Evolutionary conservation across 805 yeast genomes (phyloP).

Genomic region (Starmerella khaoyaiensis): DNA sequence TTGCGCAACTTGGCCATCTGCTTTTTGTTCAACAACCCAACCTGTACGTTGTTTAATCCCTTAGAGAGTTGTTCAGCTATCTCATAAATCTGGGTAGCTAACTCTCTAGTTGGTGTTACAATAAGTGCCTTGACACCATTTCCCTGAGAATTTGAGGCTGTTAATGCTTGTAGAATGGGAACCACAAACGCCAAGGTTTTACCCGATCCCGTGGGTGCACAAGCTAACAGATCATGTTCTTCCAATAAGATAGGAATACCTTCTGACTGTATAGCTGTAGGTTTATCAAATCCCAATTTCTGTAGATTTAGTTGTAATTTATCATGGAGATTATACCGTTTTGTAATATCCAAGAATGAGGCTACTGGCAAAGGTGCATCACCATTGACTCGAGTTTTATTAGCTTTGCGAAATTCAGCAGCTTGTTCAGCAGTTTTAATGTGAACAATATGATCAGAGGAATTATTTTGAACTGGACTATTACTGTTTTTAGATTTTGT

Average conservation of each 20-base stretch:
- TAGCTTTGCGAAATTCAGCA: slow-evolving; percentile 40
- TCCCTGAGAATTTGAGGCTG: slow-evolving; percentile 10
- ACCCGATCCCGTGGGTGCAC: slow-evolving; percentile 99
- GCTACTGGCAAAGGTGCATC: slow-evolving; percentile 88
- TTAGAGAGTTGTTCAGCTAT: slow-evolving; percentile 48
- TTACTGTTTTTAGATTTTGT: slow-evolving; percentile 1
- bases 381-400: slow-evolving; percentile 64
- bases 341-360: slow-evolving; percentile 66
- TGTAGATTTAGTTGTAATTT: slow-evolving; percentile 49
- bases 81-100: slow-evolving; percentile 71
- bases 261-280: slow-evolving; percentile 90
- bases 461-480: background rate
- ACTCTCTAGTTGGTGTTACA: slow-evolving; percentile 88
- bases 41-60: slow-evolving; percentile 44
- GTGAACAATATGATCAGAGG: slow-evolving; percentile 10
- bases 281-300: slow-evolving; percentile 60
- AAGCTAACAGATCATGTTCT: slow-evolving; percentile 68
- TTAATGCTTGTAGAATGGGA: slow-evolving; percentile 56
- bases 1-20: slow-evolving; percentile 51
- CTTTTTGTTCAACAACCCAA: slow-evolving; percentile 59
- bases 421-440: slow-evolving; percentile 51
- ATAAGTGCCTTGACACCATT: slow-evolving; percentile 58
- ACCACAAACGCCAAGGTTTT: slow-evolving; percentile 82
- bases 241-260: slow-evolving; percentile 63
- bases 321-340: slow-evolving; percentile 53